Base-by-base conservation (phyloP, 2,329 filamentous ascomycete species). In the Beauveria asiatica region DNA sequence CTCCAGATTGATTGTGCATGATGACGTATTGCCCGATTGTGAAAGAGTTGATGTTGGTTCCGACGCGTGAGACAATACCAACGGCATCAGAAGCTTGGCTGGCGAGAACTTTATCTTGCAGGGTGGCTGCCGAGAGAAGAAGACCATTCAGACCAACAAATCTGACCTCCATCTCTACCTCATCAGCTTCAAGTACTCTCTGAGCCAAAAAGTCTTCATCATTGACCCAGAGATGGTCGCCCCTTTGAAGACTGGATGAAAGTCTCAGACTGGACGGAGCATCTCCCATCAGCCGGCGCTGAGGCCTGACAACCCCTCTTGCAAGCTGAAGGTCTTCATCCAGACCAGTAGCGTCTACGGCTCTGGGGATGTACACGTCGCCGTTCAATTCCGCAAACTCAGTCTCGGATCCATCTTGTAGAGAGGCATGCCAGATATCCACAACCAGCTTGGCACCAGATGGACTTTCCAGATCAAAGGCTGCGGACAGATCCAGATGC, bases 341-440 rank as follows among this genome's bases (percentile, higher is more conserved):
- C 13, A 61, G 52, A 5, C 55, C 60, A 16, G 56, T 27, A 23
- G 62, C 57, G 27, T 62, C 62, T 13, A 50, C 23, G 6, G 63
- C 62, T 13, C 63, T 48, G 16, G 63, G 61, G 16, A 64, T 45
- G 11, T 56, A 58, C n/a, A 65, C 23, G 4, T 42, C 2, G 10
- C 63, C 64, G 5, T 62, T 44, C 6, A 21, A n/a, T 30, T 64
- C 64, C 1, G 55, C 58, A 16, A 62, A 64, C n/a, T 65, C 64
- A 39, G 61, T 56, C 33, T 65, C 64, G 37, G 57, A 45, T 21
- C 17, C 54, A 2, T 41, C 46, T 17, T 23, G 50, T 13, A 60
- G 48, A 19, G 46, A 55, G 3, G 42, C 19, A 2, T 44, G 41
- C 50, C 61, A 62, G 10, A 52, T 45, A 10, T 25, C 44, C 17